phyloP scores from a whole-genome alignment of 2,329 filamentous ascomycete genomes.

The Botrytis elliptica region DNA sequence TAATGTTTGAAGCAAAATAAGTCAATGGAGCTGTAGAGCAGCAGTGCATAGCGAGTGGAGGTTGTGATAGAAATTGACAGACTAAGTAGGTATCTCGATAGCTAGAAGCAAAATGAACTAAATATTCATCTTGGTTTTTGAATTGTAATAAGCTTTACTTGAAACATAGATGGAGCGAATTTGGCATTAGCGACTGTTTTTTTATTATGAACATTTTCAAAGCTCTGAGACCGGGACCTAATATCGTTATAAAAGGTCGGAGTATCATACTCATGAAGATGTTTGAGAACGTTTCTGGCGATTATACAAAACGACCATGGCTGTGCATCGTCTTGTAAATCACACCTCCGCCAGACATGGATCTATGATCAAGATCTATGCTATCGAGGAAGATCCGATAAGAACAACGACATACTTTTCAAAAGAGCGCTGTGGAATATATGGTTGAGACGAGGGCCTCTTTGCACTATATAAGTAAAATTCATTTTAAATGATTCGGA shows the following conservation, averaged over 20 bases:
- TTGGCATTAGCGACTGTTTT: not conserved
- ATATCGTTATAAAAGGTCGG: not conserved
- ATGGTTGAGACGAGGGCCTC: not conserved
- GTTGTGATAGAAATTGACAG: not conserved
- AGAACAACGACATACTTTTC: not conserved
- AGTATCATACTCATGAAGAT: fast-evolving
- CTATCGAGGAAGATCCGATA: not conserved
- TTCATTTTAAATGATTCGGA: not conserved
- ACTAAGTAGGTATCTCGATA: not conserved
- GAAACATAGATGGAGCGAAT: not conserved
- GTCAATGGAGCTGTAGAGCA: not conserved
- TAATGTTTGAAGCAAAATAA: not conserved
- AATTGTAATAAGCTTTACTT: not conserved
- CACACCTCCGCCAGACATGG: not conserved
- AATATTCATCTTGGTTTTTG: not conserved
- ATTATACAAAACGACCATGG: not conserved
- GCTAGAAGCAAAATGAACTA: not conserved
- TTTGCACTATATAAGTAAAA: not conserved
- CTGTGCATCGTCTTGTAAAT: not conserved
- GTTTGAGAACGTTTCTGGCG: not conserved
- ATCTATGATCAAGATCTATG: not conserved
- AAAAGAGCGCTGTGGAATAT: not conserved
- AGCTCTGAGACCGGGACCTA: not conserved
- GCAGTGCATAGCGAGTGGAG: not conserved
- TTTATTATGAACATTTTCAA: not conserved